Base-by-base conservation (phyloP, 1,139 yeast species). In the Maudiozyma humilis region DNA sequence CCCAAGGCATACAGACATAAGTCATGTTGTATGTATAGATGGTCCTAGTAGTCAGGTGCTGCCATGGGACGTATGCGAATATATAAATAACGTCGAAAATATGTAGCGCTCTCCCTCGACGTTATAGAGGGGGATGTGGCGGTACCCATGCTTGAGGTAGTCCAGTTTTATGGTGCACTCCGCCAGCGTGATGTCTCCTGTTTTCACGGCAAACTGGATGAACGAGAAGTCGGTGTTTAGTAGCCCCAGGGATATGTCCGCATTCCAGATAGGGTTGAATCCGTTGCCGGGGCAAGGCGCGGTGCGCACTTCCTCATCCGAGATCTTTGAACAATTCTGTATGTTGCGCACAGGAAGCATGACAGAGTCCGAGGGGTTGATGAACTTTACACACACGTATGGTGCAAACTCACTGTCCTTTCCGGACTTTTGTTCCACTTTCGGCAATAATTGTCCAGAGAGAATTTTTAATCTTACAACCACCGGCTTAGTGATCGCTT, bases 381-480 rank as follows among this genome's bases (percentile, higher is more conserved):
- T 42, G 18, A 55, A 45, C 25, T 57, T 61, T n/a, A 56, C 42
- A 3, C 46, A 48, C 2, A 59, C 56, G 39, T 48, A 51, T 13
- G 62, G 57, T 4, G 56, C 61, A 40, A 56, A 48, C 15, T 44
- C 39, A 13, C 40, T 34, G n/a, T 49, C 49, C 15, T 49, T 45
- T 30, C 47, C 47, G 46, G 70, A 73, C 30, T 68, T 55, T 13
- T 70, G 77, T 40, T 68, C 67, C 0, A 86, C 80, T 44, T 79
- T 76, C 2, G 95, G 94, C 17, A 89, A 67, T 57, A 87, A 87
- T 60, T 87, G 96, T 0, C 86, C 97, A 32, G 96, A 84, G 1
- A 91, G 72, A 3, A 91, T 67, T 14, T 70, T 70, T 18, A 87
- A 59, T 1, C 60, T 55, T 18, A 72, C 51, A 4, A 36, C 33